These are phyloP conservation scores for Vitis hybrid DNA, from an alignment of 177 flowering plant species.

Conservation along the genomic window DNA sequence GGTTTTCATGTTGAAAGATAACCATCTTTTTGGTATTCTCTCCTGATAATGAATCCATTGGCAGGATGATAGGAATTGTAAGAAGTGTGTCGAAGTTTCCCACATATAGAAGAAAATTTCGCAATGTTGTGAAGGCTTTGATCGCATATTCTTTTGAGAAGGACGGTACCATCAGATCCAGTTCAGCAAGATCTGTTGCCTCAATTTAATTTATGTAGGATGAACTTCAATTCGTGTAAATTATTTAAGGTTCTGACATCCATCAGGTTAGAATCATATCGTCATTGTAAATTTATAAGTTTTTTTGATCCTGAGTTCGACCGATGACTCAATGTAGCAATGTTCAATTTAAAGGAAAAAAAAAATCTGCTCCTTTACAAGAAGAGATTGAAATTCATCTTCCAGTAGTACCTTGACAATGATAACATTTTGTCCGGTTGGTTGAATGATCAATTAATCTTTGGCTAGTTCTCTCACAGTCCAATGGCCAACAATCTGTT, in stretches of 20 bases:
- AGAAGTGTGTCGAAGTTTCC: constrained; percentile 80
- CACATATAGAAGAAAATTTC: constrained; percentile 70
- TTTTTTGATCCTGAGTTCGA: too few species aligned
- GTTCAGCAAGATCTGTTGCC: constrained; percentile 41
- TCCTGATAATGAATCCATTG: constrained; percentile 8
- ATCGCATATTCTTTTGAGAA: constrained; percentile 34
- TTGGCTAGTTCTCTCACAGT: too few species aligned
- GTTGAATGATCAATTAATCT: too few species aligned
- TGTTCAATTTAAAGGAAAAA: too few species aligned
- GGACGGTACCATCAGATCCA: constrained; percentile 27
- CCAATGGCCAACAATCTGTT: too few species aligned
- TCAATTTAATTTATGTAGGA: constrained; percentile 44
- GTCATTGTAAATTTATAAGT: too few species aligned
- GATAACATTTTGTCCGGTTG: too few species aligned
- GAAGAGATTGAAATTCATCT: too few species aligned
- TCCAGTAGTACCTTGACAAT: too few species aligned
- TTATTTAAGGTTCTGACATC: not conserved
- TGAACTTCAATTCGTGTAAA: constrained; percentile 1
- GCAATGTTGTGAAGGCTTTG: constrained; percentile 64
- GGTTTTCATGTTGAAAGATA: not conserved
- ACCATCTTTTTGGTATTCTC: not conserved
- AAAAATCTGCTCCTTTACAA: too few species aligned
- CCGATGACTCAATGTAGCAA: too few species aligned
- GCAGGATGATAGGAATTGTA: constrained; percentile 77
- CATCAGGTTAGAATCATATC: too few species aligned